Percentiles rank a stretch among this genome's conserved stretches.
phyloP scores from a whole-genome alignment of 192 early-diverging fungal species.

The Coemansia aciculifera region DNA sequence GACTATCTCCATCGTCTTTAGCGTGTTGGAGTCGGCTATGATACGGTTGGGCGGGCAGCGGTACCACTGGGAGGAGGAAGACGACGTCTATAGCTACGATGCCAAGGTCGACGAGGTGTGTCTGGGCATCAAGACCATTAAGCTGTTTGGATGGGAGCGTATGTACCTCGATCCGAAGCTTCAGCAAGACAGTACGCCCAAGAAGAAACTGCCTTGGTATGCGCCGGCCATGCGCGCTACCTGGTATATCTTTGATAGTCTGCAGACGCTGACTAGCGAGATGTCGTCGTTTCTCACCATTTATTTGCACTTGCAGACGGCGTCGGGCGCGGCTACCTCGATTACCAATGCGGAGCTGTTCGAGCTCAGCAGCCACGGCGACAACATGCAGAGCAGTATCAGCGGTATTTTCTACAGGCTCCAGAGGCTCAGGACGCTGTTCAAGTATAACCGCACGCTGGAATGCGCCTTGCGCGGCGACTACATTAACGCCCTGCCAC shows the following conservation, averaged over 20 bases:
- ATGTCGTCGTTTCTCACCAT: conserved; percentile 23
- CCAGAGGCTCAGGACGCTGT: background rate
- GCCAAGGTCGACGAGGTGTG: conserved; percentile 25
- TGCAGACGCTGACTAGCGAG: conserved; percentile 11
- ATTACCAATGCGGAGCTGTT: conserved; percentile 36
- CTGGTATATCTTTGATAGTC: conserved; percentile 16
- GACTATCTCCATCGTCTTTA: background rate
- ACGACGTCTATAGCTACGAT: conserved; percentile 2
- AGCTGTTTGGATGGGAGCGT: conserved; percentile 50
- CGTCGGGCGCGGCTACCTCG: background rate
- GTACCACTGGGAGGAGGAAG: conserved; percentile 13
- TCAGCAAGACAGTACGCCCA: conserved; percentile 4
- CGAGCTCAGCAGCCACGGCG: conserved; percentile 19
- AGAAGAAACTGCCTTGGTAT: conserved; percentile 30
- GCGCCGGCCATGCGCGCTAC: conserved; percentile 20
- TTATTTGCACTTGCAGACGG: conserved; percentile 13
- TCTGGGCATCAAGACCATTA: conserved; percentile 30
- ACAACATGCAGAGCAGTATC: conserved; percentile 10
- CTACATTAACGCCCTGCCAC: conserved; percentile 14
- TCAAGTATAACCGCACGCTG: conserved; percentile 15
- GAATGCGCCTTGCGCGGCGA: conserved; percentile 19
- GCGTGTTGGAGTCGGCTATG: conserved; percentile 1
- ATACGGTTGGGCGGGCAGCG: conserved; percentile 12
- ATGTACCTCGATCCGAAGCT: conserved; percentile 33
- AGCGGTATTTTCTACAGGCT: background rate